Base-by-base conservation (phyloP, 1,284 basidiomycete genomes). In the Naganishia sp. region DNA sequence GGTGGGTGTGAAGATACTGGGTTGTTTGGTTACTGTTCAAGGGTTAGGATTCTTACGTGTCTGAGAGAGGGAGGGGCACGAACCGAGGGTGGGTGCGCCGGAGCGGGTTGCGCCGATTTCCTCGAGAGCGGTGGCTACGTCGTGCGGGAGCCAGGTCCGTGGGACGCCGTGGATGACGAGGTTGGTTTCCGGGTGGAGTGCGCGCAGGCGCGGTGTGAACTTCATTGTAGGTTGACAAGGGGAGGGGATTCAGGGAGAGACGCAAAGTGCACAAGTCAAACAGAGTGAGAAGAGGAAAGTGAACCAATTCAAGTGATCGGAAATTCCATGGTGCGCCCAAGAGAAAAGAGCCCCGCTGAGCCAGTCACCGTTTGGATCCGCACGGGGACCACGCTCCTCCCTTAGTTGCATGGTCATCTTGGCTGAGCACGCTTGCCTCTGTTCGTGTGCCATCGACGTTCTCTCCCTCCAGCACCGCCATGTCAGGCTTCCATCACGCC, bases 11-110 rank as follows among this genome's bases (percentile, higher is more conserved):
- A 61, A 61, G 17, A 50, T 47, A 11, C 39, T 47, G 2, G 58
- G 58, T 28, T 50, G 47, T 25, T 61, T 61, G 9, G 47, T 61
- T 25, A 61, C 58, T 61, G 42, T 15, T 35, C 15, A 23, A 7
- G 6, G 15, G 6, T 2, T 31, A 15, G 6, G 11, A 1, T 11
- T 50, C 15, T 23, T 17, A 1, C 5, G 10, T 28, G 3, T 50
- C 11, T 23, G 11, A 18, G 18, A 7, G 21, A 39, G 3, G 9
- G 35, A 23, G 50, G 15, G 23, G 7, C 35, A 23, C 58, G 32
- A 18, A 61, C 58, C 58, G 25, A 61, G 58, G 17, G 47, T 51
- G 15, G 58, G 58, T 42, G 47, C 47, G 17, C 58, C 58, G 3
- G 47, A 50, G 7, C 49, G 35, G 13, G 39, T 42, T 10, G 21